Conservation (phyloP, 352 stramenopile genomes). For the Peronospora farinosa region DNA sequence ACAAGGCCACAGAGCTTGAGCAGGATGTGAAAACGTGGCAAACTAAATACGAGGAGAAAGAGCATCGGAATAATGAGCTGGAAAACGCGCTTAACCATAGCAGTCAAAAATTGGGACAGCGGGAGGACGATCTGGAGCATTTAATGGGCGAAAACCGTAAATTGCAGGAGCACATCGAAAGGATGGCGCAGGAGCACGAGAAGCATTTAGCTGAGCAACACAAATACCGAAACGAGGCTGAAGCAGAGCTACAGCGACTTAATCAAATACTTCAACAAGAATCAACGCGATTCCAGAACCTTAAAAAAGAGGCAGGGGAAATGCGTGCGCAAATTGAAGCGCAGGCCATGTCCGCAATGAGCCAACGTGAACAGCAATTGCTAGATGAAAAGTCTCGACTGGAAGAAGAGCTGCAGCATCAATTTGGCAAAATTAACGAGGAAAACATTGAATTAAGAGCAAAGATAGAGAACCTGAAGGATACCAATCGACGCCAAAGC, state of each 20-base stretch:
- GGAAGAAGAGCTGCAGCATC: slow-evolving; percentile 33
- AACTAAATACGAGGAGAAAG: slow-evolving; percentile 32
- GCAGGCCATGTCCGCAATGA: slow-evolving; percentile 38
- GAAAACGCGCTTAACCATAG: slow-evolving; percentile 25
- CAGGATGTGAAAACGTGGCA: slow-evolving; percentile 35
- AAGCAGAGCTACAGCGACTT: slow-evolving; percentile 37
- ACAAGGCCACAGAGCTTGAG: slow-evolving; percentile 31
- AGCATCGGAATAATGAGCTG: slow-evolving; percentile 26
- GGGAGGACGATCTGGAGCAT: slow-evolving; percentile 30
- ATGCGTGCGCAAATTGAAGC: slow-evolving; percentile 39
- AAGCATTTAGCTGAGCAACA: slow-evolving; percentile 39
- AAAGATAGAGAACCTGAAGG: slow-evolving; percentile 43
- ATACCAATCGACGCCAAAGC: slow-evolving; percentile 46
- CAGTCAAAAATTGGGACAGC: slow-evolving; percentile 33
- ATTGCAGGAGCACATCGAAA: slow-evolving; percentile 39
- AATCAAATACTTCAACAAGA: slow-evolving; percentile 36
- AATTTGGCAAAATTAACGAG: slow-evolving; percentile 34
- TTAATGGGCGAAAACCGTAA: slow-evolving; percentile 41
- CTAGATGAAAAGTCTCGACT: slow-evolving; percentile 39
- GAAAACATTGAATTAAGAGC: slow-evolving; percentile 37
- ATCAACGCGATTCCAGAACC: slow-evolving; percentile 29
- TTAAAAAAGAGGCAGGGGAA: slow-evolving; percentile 35
- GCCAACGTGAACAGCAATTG: slow-evolving; percentile 46
- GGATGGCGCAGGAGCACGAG: slow-evolving; percentile 41
- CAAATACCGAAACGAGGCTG: slow-evolving; percentile 33